These are phyloP conservation scores for Mrakia hoshinonis DNA, from an alignment of 768 basidiomycete genomes.

Conservation along the genomic window DNA sequence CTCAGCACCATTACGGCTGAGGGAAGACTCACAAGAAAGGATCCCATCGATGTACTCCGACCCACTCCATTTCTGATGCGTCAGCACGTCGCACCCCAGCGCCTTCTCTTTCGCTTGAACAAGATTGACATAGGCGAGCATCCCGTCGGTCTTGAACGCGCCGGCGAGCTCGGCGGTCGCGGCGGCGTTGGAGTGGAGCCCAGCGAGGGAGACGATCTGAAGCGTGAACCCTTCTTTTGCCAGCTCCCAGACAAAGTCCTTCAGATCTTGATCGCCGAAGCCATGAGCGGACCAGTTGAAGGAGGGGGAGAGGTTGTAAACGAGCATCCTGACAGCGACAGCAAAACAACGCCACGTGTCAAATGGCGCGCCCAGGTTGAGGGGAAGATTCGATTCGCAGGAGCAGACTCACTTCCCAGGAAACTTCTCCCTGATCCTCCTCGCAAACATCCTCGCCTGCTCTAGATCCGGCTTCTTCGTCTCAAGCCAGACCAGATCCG, in stretches of 20 bases:
- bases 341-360: background rate
- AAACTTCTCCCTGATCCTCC: slow-evolving; percentile 59
- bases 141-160: slow-evolving; percentile 74
- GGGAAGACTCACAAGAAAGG: slow-evolving; percentile 48
- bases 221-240: slow-evolving; percentile 86
- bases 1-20: too few relatives aligned
- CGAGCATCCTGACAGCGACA: slow-evolving; percentile 57
- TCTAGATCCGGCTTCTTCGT: slow-evolving; percentile 78
- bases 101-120: slow-evolving; percentile 82
- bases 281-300: slow-evolving; percentile 87
- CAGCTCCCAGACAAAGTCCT: slow-evolving; percentile 81
- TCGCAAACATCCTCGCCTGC: slow-evolving; percentile 68
- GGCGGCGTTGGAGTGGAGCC: slow-evolving; percentile 75
- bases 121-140: slow-evolving; percentile 84
- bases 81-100: slow-evolving; percentile 78
- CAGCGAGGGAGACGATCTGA: slow-evolving; percentile 79
- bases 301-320: slow-evolving; percentile 87
- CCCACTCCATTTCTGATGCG: slow-evolving; percentile 93
- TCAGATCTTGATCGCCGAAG: slow-evolving; percentile 63
- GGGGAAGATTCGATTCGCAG: background rate
- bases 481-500: slow-evolving; percentile 87
- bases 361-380: background rate
- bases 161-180: slow-evolving; percentile 71
- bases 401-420: slow-evolving; percentile 55
- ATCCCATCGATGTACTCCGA: slow-evolving; percentile 86